Evolutionary conservation across 2,329 filamentous ascomycete species (phyloP), one percentile per base, ranked within the genome.

Genomic region (Aspergillus sp.): DNA sequence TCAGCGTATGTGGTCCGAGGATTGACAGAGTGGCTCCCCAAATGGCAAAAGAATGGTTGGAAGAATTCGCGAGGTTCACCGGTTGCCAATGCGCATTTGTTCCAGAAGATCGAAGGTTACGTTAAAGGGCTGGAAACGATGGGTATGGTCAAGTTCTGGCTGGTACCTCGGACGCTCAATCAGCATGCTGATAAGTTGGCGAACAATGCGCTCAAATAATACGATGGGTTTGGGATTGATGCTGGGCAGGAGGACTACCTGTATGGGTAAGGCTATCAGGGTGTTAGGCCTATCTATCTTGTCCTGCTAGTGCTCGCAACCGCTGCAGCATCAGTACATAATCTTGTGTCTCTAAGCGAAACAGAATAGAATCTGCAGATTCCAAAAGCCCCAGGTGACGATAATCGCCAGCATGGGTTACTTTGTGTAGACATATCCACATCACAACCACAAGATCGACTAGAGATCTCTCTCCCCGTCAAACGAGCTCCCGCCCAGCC

Each of bases 21-120:
- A 8, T 13, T 56, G 4, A 60, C 52, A 3, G 58, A 60, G 25
- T 60, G 53, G 52, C 22, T 60, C 5, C 51, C 45, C n/a, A 60
- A 56, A n/a, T 60, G 58, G 58, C 55, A 56, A 46, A 47, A 13
- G 3, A 55, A 60, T 46, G 45, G 46, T 7, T 60, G 52, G 52
- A 60, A 38, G 52, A 60, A 45, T 34, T 22, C 7, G 2, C n/a
- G 22, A 11, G 58, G 58, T 2, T 25, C 34, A n/a, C 46, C 3
- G 9, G 53, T 61, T 11, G 34, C 52, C 9, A 41, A 61, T 28
- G 9, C 19, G 8, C 5, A 4, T 8, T 4, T 45, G 15, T 51
- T 61, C 28, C 8, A 52, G 19, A 15, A 3, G 17, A 45, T 57
- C 9, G 55, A 51, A 2, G 1, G 3, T 8, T 9, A 19, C 17